These are phyloP conservation scores for Magnaporthiopsis incrustans DNA, from an alignment of 2,329 filamentous ascomycete species.

Conservation along the genomic window DNA sequence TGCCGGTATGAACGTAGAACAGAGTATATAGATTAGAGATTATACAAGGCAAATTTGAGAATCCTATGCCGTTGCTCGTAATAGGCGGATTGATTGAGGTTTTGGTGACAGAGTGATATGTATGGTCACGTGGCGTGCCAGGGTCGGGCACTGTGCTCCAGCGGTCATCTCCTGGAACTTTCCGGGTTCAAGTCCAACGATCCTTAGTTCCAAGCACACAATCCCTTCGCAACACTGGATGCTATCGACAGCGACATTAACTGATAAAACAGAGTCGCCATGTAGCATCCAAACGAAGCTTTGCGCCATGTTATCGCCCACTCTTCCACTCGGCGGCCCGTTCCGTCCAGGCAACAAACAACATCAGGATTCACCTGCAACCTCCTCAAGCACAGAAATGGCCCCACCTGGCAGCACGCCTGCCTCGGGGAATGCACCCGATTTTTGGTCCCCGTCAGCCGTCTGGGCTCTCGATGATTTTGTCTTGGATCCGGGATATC, in stretches of 20 bases:
- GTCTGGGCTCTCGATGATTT: constrained; percentile 22
- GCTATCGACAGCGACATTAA: neutral
- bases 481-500: constrained; percentile 31
- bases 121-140: neutral
- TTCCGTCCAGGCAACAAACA: neutral
- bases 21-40: neutral
- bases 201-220: neutral
- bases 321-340: neutral
- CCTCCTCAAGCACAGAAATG: neutral
- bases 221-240: neutral
- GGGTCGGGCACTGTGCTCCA: neutral
- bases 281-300: neutral
- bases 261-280: neutral
- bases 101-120: too few species aligned
- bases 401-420: neutral
- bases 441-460: neutral
- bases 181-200: neutral
- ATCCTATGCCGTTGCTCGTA: neutral
- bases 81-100: too few species aligned
- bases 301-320: neutral
- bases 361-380: neutral
- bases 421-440: neutral
- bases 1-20: neutral
- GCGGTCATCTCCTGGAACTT: too few species aligned
- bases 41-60: neutral